Evolutionary conservation across 768 basidiomycete species (phyloP), one percentile per base, ranked within the genome.

Genomic region (Cyclocybe cylindracea): DNA sequence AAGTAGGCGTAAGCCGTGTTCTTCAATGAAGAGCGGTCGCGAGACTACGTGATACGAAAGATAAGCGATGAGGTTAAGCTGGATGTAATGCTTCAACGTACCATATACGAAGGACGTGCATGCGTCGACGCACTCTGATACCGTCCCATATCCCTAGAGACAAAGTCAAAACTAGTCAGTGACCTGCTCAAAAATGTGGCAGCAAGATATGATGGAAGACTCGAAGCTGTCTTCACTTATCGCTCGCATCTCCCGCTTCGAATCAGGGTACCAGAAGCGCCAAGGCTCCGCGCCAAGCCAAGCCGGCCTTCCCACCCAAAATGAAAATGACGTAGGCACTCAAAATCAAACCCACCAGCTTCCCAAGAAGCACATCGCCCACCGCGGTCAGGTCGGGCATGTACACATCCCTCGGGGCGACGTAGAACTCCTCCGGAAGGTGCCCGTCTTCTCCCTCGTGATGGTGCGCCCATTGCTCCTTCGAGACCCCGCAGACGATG

Each of bases 381-480:
- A 83, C 76, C 1, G 86, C 87, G 24, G 83, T 89, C 55, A 92
- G 65, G 66, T 92, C 87, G 13, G 90, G 90, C 84, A 92, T 90
- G 66, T 91, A 90, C 35, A 91, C 82, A 59, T 89, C 83, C 64
- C 74, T 77, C 33, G 88, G 89, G 2, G 88, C 89, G 37, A 90
- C 81, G 58, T 79, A 92, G 68, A 92, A 90, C 13, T 78, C 76
- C 9, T 84, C 80, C 0, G 89, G 89, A 10, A 91, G 56, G 19
- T 66, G 65, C 10, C 61, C 61, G 13, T 64, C 67, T 44, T 66
- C 69, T 31, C 63, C 65, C 47, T 64, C 60, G 33, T 59, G 65
- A 39, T 62, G 60, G 16, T 60, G 41, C 18, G 40, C 71, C 74
- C 79, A 78, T 58, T 78, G 77, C 50, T 77, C 79, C 53, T 84